A percentile compares a stretch with the other conserved stretches of the same genome.
These are phyloP conservation scores for Cladosporium sp. DNA, from an alignment of 2,329 filamentous ascomycete genomes.

Conservation along the genomic window DNA sequence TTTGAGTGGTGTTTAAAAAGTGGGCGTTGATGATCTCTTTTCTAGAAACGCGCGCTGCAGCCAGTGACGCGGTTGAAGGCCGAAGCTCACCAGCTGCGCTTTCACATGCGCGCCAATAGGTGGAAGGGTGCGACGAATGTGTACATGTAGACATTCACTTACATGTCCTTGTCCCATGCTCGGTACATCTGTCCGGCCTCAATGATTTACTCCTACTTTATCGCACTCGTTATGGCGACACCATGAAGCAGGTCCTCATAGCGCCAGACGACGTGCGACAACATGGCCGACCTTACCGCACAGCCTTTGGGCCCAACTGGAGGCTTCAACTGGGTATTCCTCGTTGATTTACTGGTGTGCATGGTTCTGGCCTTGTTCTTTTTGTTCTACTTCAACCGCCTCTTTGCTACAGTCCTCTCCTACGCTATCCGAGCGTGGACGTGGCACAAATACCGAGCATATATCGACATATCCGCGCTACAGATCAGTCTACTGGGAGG, in stretches of 20 bases:
- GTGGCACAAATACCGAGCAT: constrained; percentile 84
- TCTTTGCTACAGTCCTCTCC: constrained; percentile 82
- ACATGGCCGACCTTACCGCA: constrained; percentile 33
- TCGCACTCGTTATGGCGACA: neutral
- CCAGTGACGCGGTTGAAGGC: neutral
- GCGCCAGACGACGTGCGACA: constrained; percentile 2
- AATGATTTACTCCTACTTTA: neutral
- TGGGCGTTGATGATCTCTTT: neutral
- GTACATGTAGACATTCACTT: neutral
- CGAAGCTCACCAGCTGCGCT: neutral
- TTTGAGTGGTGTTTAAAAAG: neutral
- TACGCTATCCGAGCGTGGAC: constrained; percentile 84
- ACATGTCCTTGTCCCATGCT: neutral
- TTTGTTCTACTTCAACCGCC: constrained; percentile 94
- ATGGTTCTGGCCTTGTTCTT: constrained; percentile 83
- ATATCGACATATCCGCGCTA: constrained; percentile 89
- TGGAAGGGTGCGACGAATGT: too few species aligned
- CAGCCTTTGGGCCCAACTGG: constrained; percentile 40
- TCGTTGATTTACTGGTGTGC: constrained; percentile 73
- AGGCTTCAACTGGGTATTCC: constrained; percentile 60
- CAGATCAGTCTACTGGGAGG: constrained; percentile 90
- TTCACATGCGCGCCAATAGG: constrained; percentile 11
- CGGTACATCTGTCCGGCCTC: neutral
- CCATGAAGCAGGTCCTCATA: constrained; percentile 17
- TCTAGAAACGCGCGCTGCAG: neutral